phyloP scores from a whole-genome alignment of 108 stramenopile species.

The Nitzschia sp. region DNA sequence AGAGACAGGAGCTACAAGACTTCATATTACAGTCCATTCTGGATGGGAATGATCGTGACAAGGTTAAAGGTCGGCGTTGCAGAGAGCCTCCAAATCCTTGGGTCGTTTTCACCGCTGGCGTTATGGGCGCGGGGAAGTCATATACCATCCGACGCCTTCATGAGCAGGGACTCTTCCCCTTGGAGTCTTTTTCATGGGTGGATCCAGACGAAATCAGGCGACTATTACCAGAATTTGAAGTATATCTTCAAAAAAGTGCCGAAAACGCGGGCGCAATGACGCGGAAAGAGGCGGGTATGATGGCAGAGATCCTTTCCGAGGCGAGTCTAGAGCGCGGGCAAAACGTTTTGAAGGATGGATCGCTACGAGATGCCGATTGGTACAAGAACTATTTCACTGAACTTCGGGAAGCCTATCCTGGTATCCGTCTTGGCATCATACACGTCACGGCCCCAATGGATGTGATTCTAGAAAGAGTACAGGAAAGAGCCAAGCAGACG shows the following conservation, averaged over 20 bases:
- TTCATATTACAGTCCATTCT: conserved; percentile 33
- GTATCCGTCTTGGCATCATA: conserved; percentile 62
- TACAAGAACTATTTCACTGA: conserved; percentile 63
- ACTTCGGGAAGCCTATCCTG: conserved; percentile 44
- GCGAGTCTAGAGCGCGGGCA: conserved; percentile 54
- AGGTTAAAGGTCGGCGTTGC: background rate
- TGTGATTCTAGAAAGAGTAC: conserved; percentile 54
- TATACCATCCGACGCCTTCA: conserved; percentile 58
- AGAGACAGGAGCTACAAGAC: conserved; percentile 53
- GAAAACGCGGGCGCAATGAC: conserved; percentile 58
- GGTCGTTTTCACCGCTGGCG: conserved; percentile 81
- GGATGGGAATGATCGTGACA: background rate
- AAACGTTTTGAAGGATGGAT: conserved; percentile 87
- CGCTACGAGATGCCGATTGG: conserved; percentile 76
- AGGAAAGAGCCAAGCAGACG: conserved; percentile 47
- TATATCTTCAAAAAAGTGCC: conserved; percentile 43
- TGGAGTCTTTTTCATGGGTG: conserved; percentile 58
- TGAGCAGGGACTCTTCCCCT: conserved; percentile 56
- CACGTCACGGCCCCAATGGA: conserved; percentile 65
- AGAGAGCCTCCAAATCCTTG: conserved; percentile 33
- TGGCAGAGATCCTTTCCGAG: conserved; percentile 67
- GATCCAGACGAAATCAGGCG: conserved; percentile 76
- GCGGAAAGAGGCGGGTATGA: conserved; percentile 68
- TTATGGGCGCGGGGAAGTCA: conserved; percentile 85
- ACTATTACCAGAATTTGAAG: conserved; percentile 59